Evolutionary conservation across 1,284 basidiomycete genomes (phyloP).

Genomic region (Amylostereum areolatum): DNA sequence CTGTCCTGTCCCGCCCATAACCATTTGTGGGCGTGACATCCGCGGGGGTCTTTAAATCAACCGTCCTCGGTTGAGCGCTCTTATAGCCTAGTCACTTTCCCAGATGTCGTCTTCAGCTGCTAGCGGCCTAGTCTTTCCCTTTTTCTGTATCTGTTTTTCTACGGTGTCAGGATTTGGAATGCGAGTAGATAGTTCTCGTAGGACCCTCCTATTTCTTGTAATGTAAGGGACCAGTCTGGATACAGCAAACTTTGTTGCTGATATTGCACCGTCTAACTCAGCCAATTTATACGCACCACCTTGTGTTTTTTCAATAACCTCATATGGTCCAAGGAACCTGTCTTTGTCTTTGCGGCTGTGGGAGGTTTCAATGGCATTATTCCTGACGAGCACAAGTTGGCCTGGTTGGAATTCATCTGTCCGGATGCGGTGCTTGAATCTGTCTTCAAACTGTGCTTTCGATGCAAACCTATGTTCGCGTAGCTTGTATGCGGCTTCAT

Average conservation of each 20-base stretch:
- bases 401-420: conserved; percentile 15
- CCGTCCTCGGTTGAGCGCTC: no score
- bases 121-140: no score
- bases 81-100: no score
- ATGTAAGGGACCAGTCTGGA: conserved; percentile 3
- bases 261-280: conserved; percentile 7
- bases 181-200: no score
- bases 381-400: conserved; percentile 21
- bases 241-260: neutral
- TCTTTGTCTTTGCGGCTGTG: conserved; percentile 19
- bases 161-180: no score
- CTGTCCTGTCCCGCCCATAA: no score
- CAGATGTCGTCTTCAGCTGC: no score
- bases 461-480: conserved; percentile 10
- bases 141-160: no score
- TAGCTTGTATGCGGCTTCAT: conserved; percentile 5
- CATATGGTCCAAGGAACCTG: conserved; percentile 22
- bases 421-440: neutral
- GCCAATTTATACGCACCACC: conserved; percentile 23
- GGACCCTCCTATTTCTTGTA: no score
- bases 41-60: no score
- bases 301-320: conserved; percentile 16
- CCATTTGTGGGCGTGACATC: no score
- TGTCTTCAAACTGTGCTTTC: conserved; percentile 10
- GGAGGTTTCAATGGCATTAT: conserved; percentile 17